Conservation (phyloP, 164 flowering plant species). For the Magnolia kwangsiensis region DNA sequence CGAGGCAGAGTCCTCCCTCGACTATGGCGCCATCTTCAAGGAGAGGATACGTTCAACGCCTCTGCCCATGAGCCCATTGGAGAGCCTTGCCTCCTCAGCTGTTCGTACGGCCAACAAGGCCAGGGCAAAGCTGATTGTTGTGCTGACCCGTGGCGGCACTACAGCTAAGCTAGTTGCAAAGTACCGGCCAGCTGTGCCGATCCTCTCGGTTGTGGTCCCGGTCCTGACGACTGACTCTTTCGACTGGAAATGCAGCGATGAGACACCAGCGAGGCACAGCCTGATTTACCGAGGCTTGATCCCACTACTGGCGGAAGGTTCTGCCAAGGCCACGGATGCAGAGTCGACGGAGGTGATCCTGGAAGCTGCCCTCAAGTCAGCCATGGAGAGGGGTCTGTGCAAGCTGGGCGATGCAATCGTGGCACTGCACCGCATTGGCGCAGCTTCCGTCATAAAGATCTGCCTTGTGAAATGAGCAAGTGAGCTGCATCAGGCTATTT, state of each 20-base stretch:
- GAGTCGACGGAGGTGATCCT: slow-evolving; percentile 77
- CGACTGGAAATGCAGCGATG: slow-evolving; percentile 79
- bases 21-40: slow-evolving; percentile 69
- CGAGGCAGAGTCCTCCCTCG: slow-evolving; percentile 77
- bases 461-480: slow-evolving; percentile 36
- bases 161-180: slow-evolving; percentile 85
- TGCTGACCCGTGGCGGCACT: slow-evolving; percentile 74
- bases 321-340: slow-evolving; percentile 77
- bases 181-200: slow-evolving; percentile 85
- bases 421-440: slow-evolving; percentile 45
- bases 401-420: slow-evolving; percentile 44
- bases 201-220: slow-evolving; percentile 78
- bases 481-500: neutral
- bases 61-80: slow-evolving; percentile 83
- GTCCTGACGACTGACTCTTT: slow-evolving; percentile 69
- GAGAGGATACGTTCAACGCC: slow-evolving; percentile 68
- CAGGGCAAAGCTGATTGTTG: slow-evolving; percentile 60
- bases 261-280: slow-evolving; percentile 79
- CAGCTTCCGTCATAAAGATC: slow-evolving; percentile 45
- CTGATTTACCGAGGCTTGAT: slow-evolving; percentile 68
- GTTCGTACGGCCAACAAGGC: slow-evolving; percentile 82
- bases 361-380: slow-evolving; percentile 65
- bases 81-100: slow-evolving; percentile 81
- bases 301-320: slow-evolving; percentile 70
- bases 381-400: slow-evolving; percentile 44